Evolutionary conservation across 768 basidiomycete species (phyloP).

Genomic region (Lentinula sp.): DNA sequence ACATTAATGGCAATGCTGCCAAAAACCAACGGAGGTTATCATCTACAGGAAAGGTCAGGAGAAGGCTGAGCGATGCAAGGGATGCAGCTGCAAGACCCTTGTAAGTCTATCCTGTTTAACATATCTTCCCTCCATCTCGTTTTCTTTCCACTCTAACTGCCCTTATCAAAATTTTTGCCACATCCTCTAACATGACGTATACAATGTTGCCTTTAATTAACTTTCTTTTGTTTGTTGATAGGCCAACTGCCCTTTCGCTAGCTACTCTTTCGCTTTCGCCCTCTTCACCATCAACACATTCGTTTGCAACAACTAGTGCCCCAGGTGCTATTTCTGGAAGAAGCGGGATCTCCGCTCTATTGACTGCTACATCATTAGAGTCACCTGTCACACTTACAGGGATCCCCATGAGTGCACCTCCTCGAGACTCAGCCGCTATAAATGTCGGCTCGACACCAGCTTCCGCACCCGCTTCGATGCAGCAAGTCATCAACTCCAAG

Average conservation of each 20-base stretch:
- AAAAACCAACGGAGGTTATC: conserved; percentile 66
- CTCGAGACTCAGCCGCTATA: not conserved
- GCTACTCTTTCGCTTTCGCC: conserved; percentile 39
- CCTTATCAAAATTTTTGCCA: not conserved
- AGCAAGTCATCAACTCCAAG: conserved; percentile 12
- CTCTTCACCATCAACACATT: conserved; percentile 24
- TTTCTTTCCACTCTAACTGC: conserved; percentile 6
- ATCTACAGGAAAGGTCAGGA: conserved; percentile 62
- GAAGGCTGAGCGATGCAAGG: conserved; percentile 72
- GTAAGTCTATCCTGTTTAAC: conserved; percentile 38
- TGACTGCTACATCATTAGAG: not conserved
- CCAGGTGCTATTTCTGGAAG: not conserved
- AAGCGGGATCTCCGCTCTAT: not conserved
- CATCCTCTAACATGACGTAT: not conserved
- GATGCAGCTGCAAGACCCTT: conserved; percentile 71
- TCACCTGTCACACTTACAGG: not conserved
- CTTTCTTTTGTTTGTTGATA: conserved; percentile 14
- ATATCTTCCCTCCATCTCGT: conserved; percentile 2
- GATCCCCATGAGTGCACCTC: not conserved
- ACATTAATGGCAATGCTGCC: conserved; percentile 11
- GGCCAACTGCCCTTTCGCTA: conserved; percentile 34
- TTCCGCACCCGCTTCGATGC: conserved; percentile 10
- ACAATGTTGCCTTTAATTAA: not conserved
- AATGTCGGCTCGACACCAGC: not conserved
- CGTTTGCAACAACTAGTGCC: not conserved